These are phyloP conservation scores for Epicoccum sorghinum DNA, from an alignment of 2,329 filamentous ascomycete genomes.

Conservation along the genomic window DNA sequence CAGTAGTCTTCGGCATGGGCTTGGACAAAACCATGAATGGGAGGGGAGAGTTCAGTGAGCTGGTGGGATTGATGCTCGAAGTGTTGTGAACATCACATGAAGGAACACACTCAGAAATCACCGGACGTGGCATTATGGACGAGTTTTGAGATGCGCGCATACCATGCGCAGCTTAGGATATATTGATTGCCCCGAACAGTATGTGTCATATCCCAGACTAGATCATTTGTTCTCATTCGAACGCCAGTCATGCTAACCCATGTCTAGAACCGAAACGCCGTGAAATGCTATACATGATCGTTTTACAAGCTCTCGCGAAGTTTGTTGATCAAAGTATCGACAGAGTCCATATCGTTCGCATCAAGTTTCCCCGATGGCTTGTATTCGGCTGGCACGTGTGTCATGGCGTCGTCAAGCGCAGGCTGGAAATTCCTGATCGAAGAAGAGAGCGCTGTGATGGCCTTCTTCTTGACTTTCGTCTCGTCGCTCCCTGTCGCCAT, in stretches of 20 bases:
- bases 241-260: constrained; percentile 28
- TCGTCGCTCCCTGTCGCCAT: constrained; percentile 67
- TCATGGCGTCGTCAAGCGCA: constrained; percentile 67
- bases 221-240: constrained; percentile 1
- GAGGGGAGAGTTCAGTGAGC: constrained; percentile 50
- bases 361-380: constrained; percentile 69
- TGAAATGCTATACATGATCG: constrained; percentile 23
- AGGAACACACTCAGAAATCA: background rate
- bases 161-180: background rate
- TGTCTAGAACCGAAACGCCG: constrained; percentile 30
- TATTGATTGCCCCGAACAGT: background rate
- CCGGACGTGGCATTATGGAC: background rate
- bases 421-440: constrained; percentile 89
- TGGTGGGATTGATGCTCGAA: constrained; percentile 52
- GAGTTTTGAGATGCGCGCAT: background rate
- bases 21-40: constrained; percentile 60
- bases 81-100: constrained; percentile 32
- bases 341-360: constrained; percentile 83
- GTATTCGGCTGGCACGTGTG: constrained; percentile 68
- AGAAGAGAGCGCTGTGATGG: constrained; percentile 85
- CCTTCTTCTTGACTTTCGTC: constrained; percentile 77
- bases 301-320: constrained; percentile 51
- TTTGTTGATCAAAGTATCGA: constrained; percentile 74
- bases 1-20: constrained; percentile 65
- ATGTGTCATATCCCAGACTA: constrained; percentile 6